Percentiles rank a stretch among this genome's conserved stretches.
Conservation (phyloP, 2,329 filamentous ascomycete species). For the Aspergillus awamori region DNA sequence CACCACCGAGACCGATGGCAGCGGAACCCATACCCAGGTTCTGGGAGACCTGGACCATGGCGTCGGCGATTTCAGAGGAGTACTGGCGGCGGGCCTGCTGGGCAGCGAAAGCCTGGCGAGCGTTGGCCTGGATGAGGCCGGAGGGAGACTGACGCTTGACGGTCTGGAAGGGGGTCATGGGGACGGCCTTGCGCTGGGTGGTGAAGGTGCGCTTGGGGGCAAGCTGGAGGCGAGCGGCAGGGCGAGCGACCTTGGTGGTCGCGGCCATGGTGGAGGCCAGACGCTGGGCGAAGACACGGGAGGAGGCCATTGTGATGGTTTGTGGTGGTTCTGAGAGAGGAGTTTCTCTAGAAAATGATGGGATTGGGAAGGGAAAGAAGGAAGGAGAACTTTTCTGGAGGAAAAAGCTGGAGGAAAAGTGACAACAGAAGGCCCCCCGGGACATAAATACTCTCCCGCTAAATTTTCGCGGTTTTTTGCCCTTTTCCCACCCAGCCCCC, state of each 20-base stretch:
- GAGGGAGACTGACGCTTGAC: conserved; percentile 73
- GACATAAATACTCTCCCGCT: conserved; percentile 43
- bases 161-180: conserved; percentile 65
- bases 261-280: conserved; percentile 67
- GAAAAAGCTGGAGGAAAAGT: conserved; percentile 39
- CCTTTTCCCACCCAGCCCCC: conserved; percentile 28
- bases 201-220: conserved; percentile 72
- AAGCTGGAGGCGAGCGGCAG: conserved; percentile 68
- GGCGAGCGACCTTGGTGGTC: conserved; percentile 79
- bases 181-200: conserved; percentile 41
- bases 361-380: conserved; percentile 27
- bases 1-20: conserved; percentile 79
- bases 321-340: conserved; percentile 23
- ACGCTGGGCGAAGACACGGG: conserved; percentile 76
- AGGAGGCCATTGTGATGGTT: conserved; percentile 76
- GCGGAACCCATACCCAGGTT: conserved; percentile 87
- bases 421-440: conserved; percentile 34
- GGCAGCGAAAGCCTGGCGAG: conserved; percentile 59
- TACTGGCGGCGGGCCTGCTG: conserved; percentile 73
- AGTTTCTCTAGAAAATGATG: conserved; percentile 22
- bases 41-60: conserved; percentile 88
- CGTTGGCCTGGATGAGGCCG: conserved; percentile 67
- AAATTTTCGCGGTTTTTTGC: conserved; percentile 40
- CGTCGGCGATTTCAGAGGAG: conserved; percentile 82
- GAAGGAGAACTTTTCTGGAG: conserved; percentile 35